Percentiles rank a stretch among this genome's conserved stretches.
Evolutionary conservation across 805 yeast species (phyloP).

Genomic region (Blastobotrys attinorum): DNA sequence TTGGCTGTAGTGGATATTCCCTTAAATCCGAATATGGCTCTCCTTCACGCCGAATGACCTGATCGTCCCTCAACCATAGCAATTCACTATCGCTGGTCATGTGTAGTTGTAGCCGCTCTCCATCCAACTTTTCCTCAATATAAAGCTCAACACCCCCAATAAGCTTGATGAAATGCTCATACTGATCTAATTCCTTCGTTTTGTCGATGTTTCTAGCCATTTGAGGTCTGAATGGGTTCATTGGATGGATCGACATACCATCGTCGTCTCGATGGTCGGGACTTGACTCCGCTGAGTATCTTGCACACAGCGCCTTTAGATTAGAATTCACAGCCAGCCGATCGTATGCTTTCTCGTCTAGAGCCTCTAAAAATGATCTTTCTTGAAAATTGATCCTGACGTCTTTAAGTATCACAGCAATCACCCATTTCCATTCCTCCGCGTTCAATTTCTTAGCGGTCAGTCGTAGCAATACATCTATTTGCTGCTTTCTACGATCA

Average conservation of each 20-base stretch:
- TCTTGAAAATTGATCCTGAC: background rate
- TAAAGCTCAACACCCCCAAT: conserved; percentile 49
- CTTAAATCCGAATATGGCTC: too few species aligned
- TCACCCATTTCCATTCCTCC: background rate
- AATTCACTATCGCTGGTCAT: conserved; percentile 24
- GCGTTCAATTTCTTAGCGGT: background rate
- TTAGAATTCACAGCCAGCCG: background rate
- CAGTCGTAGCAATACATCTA: background rate
- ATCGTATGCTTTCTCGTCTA: background rate
- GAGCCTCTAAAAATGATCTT: background rate
- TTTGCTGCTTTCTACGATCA: background rate
- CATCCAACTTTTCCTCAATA: conserved; percentile 90
- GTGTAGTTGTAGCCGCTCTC: conserved; percentile 81
- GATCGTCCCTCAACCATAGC: background rate
- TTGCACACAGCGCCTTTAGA: background rate
- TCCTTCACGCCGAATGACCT: background rate
- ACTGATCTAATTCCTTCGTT: background rate
- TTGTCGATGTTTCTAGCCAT: background rate
- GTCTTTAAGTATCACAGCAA: background rate
- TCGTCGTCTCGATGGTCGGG: too few species aligned
- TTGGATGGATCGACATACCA: background rate
- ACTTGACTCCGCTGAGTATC: too few species aligned
- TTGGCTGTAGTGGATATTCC: too few species aligned
- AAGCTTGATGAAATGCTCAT: background rate
- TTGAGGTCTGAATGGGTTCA: background rate